These are phyloP conservation scores for Selenicereus undatus DNA, from an alignment of 148 eudicot species.

Conservation along the genomic window DNA sequence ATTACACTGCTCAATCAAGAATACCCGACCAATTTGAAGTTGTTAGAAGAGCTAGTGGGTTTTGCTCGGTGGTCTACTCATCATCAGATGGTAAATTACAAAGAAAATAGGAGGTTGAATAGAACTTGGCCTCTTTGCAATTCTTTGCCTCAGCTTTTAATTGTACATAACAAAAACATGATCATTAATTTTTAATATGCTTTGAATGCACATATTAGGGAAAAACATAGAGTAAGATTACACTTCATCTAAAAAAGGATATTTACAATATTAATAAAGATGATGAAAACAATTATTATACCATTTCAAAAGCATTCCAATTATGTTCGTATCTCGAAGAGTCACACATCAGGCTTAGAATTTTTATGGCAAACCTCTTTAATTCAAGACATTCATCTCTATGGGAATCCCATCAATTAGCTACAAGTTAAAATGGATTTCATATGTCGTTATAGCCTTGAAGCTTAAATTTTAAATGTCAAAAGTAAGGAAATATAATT, in stretches of 20 bases:
- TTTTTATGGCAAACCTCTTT: slow-evolving; percentile 14
- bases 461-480: slow-evolving; percentile 2
- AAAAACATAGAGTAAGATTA: neutral
- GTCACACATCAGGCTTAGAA: too few relatives aligned
- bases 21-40: too few relatives aligned
- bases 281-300: too few relatives aligned
- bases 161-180: too few relatives aligned
- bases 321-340: slow-evolving; percentile 3
- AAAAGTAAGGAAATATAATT: neutral
- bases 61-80: neutral
- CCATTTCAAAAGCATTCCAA: too few relatives aligned
- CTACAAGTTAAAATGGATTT: neutral
- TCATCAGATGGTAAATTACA: slow-evolving; percentile 2
- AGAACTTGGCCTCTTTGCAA: too few relatives aligned
- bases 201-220: slow-evolving; percentile 17
- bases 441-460: neutral
- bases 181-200: slow-evolving; percentile 4
- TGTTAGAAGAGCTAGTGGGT: too few relatives aligned
- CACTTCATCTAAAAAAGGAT: too few relatives aligned
- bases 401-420: neutral
- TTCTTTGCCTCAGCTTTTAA: too few relatives aligned
- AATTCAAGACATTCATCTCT: slow-evolving; percentile 17
- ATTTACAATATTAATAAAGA: too few relatives aligned
- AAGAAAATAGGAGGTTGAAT: too few relatives aligned
- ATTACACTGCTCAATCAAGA: too few relatives aligned